phyloP scores from a whole-genome alignment of 768 basidiomycete species.

The Suillus fuscotomentosus region DNA sequence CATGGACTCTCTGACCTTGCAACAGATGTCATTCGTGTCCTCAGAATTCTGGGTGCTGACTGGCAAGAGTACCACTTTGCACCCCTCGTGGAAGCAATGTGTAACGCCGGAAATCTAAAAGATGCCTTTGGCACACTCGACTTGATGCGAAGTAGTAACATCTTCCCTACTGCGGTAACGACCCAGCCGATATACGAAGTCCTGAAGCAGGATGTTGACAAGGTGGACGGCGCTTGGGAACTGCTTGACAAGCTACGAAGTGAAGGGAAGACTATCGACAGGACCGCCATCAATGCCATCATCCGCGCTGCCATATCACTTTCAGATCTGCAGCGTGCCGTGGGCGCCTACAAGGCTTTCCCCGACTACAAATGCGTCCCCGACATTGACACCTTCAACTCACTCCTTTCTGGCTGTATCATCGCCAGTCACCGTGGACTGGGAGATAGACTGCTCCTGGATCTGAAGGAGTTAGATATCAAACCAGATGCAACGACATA shows the following conservation, averaged over 20 bases:
- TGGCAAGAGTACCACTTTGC: constrained; percentile 75
- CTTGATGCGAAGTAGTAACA: constrained; percentile 54
- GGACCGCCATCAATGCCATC: constrained; percentile 62
- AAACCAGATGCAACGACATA: constrained; percentile 61
- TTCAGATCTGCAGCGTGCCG: constrained; percentile 70
- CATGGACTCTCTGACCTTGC: constrained; percentile 71
- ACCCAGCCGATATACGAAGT: constrained; percentile 50
- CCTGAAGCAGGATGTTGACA: constrained; percentile 46
- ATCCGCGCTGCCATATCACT: constrained; percentile 60
- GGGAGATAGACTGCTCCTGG: constrained; percentile 63
- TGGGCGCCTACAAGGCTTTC: constrained; percentile 72
- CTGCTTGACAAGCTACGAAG: constrained; percentile 59
- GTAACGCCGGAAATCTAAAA: constrained; percentile 51
- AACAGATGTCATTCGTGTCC: constrained; percentile 55
- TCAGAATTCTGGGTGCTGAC: constrained; percentile 47
- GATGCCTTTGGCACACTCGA: constrained; percentile 62
- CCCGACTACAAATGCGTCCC: constrained; percentile 54
- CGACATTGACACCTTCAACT: constrained; percentile 64
- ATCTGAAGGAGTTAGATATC: constrained; percentile 60
- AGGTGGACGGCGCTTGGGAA: constrained; percentile 63
- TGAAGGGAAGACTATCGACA: constrained; percentile 51
- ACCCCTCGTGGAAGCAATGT: constrained; percentile 73
- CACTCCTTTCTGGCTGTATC: constrained; percentile 66
- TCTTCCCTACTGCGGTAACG: constrained; percentile 51
- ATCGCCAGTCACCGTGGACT: constrained; percentile 57